phyloP scores from a whole-genome alignment of 1,284 basidiomycete genomes.

The Ceratobasidium sp. region DNA sequence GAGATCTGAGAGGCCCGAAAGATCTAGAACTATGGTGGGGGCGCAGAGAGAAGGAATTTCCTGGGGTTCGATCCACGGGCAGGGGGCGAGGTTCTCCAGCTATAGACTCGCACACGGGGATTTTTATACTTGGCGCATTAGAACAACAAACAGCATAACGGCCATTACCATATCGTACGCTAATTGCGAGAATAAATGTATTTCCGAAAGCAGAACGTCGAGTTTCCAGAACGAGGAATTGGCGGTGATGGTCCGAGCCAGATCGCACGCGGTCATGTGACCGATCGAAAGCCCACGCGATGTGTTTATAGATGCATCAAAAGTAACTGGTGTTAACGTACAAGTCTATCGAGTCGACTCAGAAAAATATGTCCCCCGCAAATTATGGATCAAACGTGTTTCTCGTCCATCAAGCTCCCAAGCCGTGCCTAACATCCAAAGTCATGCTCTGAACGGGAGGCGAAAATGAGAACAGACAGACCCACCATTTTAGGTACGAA shows the following conservation, averaged over 20 bases:
- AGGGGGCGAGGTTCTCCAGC: not conserved
- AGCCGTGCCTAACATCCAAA: conserved; percentile 13
- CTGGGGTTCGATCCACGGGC: not conserved
- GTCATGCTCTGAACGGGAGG: not conserved
- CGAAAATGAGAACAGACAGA: not conserved
- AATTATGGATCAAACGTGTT: no score
- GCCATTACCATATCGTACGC: not conserved
- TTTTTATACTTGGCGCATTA: not conserved
- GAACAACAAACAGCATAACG: not conserved
- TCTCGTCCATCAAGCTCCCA: not conserved
- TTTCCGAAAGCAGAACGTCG: not conserved
- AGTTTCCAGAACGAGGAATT: not conserved
- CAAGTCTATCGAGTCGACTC: no score
- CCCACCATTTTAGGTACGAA: conserved; percentile 27
- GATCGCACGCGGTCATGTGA: not conserved
- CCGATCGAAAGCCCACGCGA: not conserved
- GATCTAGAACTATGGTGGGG: no score
- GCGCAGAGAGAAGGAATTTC: not conserved
- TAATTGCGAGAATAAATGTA: not conserved
- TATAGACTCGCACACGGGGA: not conserved
- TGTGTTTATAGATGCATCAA: no score
- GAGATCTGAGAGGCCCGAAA: no score
- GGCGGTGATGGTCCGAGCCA: not conserved
- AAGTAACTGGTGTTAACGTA: no score
- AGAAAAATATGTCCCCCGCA: no score